These are phyloP conservation scores for Claviceps sp. DNA, from an alignment of 2,329 filamentous ascomycete species.

Conservation along the genomic window DNA sequence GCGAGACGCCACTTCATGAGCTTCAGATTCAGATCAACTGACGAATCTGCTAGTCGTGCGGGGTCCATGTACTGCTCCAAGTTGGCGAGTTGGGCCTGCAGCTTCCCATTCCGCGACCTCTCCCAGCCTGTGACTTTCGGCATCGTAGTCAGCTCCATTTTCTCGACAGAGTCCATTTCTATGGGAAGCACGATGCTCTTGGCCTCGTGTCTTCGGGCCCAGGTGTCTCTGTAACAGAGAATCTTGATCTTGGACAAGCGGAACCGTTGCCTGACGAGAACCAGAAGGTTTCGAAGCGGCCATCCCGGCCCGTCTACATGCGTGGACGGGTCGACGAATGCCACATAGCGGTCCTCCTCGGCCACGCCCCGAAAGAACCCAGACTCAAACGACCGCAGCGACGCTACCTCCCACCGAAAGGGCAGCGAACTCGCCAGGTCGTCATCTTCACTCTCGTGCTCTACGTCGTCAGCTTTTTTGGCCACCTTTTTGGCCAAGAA, in stretches of 20 bases:
- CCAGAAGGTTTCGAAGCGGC: conserved; percentile 80
- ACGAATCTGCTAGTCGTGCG: conserved; percentile 72
- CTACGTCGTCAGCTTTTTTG: conserved; percentile 48
- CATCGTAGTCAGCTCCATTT: conserved; percentile 39
- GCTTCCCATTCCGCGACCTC: conserved; percentile 63
- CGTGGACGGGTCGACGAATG: conserved; percentile 86
- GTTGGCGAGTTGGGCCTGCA: conserved; percentile 66
- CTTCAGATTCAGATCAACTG: conserved; percentile 91
- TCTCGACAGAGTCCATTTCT: conserved; percentile 35
- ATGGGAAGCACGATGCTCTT: conserved; percentile 68
- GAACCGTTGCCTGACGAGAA: conserved; percentile 74
- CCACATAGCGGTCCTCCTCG: conserved; percentile 65
- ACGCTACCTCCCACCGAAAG: conserved; percentile 65
- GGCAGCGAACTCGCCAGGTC: conserved; percentile 36
- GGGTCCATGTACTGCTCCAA: conserved; percentile 93
- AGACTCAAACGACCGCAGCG: conserved; percentile 64
- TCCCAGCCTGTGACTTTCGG: conserved; percentile 96
- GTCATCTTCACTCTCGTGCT: conserved; percentile 32
- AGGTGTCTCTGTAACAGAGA: conserved; percentile 79
- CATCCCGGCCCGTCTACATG: conserved; percentile 80
- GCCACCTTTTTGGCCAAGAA: conserved; percentile 83
- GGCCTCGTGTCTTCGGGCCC: conserved; percentile 62
- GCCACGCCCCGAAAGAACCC: conserved; percentile 71
- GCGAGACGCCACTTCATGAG: conserved; percentile 98
- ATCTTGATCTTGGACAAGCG: conserved; percentile 66